Evolutionary conservation across 768 basidiomycete genomes (phyloP).

Genomic region (Phanerochaete carnosa): DNA sequence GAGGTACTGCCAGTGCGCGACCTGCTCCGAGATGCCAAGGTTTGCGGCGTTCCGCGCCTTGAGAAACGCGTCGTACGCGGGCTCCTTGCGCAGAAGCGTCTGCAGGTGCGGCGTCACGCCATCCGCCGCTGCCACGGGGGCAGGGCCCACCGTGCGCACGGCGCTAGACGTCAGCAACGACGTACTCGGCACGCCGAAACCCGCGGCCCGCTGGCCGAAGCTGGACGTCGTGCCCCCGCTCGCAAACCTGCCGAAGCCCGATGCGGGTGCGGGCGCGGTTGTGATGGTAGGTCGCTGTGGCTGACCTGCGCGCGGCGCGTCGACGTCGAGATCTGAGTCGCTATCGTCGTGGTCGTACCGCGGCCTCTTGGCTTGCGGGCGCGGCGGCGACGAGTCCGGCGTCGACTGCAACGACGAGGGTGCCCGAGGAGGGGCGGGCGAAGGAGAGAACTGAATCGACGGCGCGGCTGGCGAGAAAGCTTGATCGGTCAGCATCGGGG

Average conservation of each 20-base stretch:
- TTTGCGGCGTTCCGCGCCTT: constrained; percentile 30
- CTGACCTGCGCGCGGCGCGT: background rate
- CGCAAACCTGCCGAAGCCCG: background rate
- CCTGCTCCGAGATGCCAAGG: constrained; percentile 18
- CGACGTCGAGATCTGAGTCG: background rate
- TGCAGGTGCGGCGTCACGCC: constrained; percentile 44
- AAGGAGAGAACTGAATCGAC: background rate
- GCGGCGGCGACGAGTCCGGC: background rate
- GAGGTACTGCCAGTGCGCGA: constrained; percentile 50
- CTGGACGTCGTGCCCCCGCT: background rate
- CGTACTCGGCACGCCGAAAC: background rate
- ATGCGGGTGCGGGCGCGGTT: background rate
- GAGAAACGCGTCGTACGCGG: constrained; percentile 45
- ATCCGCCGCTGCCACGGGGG: constrained; percentile 23
- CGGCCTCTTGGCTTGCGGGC: background rate
- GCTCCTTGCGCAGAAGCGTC: constrained; percentile 39
- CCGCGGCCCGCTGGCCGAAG: background rate
- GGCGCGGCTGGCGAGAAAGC: background rate
- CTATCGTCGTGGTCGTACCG: background rate
- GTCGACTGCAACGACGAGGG: background rate
- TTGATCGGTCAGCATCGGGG: background rate
- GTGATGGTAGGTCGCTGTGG: background rate
- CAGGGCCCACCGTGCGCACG: background rate
- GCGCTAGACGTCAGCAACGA: no score
- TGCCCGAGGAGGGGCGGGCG: background rate